A percentile compares a stretch with the other conserved stretches of the same genome.
Conservation (phyloP, 2,329 filamentous ascomycete species). For the Fusarium sulawesiense region DNA sequence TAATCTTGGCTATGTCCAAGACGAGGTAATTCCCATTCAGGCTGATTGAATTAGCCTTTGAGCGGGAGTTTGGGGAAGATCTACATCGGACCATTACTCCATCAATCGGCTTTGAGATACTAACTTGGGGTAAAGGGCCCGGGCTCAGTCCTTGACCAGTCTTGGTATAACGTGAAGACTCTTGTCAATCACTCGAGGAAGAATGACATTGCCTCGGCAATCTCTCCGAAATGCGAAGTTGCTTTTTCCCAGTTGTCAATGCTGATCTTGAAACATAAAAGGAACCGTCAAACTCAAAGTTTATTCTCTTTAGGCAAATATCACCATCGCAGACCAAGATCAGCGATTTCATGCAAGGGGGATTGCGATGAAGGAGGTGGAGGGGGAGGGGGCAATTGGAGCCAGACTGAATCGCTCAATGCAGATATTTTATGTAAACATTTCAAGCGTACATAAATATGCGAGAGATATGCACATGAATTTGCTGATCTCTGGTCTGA, state of each 20-base stretch:
- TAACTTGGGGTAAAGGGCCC: slow-evolving; percentile 20
- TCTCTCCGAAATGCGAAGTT: slow-evolving; percentile 11
- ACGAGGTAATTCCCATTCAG: slow-evolving; percentile 20
- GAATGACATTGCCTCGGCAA: slow-evolving; percentile 11
- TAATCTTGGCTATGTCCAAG: slow-evolving; percentile 1
- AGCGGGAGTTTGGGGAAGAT: slow-evolving; percentile 12
- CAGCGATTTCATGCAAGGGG: slow-evolving; percentile 12
- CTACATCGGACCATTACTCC: slow-evolving; percentile 16
- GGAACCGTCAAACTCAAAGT: neutral
- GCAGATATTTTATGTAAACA: neutral
- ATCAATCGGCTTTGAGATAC: slow-evolving; percentile 22
- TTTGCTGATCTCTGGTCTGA: neutral
- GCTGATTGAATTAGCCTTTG: slow-evolving; percentile 30
- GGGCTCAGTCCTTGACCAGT: slow-evolving; percentile 1
- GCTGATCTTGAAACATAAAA: slow-evolving; percentile 5
- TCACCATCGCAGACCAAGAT: neutral
- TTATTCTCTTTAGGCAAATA: slow-evolving; percentile 27
- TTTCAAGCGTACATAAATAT: neutral
- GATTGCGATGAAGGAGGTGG: neutral
- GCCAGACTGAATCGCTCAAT: neutral
- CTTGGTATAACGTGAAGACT: neutral
- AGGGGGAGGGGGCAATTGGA: neutral
- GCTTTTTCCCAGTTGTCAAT: neutral
- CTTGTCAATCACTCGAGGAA: neutral
- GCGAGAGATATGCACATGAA: neutral